phyloP scores from a whole-genome alignment of 2,329 filamentous ascomycete species.

The Sporothrix dimorphospora region DNA sequence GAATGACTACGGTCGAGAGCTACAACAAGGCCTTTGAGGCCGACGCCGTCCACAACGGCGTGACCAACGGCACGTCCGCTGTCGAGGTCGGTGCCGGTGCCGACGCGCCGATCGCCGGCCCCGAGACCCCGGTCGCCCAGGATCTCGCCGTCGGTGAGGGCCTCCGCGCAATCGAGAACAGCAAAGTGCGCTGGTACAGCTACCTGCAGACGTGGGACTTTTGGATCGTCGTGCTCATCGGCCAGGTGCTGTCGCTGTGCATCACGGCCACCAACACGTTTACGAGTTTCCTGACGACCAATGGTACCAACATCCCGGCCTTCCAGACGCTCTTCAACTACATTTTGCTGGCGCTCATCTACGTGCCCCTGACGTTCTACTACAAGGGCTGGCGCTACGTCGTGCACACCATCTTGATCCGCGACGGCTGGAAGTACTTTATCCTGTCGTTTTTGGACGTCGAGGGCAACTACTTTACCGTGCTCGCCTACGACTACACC shows the following conservation, averaged over 20 bases:
- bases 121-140: conserved; percentile 36
- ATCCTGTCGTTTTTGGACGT: conserved; percentile 93
- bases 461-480: conserved; percentile 96
- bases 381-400: conserved; percentile 76
- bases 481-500: conserved; percentile 89
- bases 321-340: conserved; percentile 98
- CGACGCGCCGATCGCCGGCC: conserved; percentile 28
- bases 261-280: conserved; percentile 95
- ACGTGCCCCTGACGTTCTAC: conserved; percentile 78
- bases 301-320: conserved; percentile 80
- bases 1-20: conserved; percentile 19
- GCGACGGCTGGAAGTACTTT: conserved; percentile 90
- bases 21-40: conserved; percentile 27
- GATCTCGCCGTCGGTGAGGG: conserved; percentile 53
- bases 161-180: conserved; percentile 58
- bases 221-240: conserved; percentile 78
- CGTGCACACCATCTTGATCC: conserved; percentile 58
- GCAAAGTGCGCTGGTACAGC: conserved; percentile 63
- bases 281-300: conserved; percentile 68
- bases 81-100: conserved; percentile 9
- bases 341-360: conserved; percentile 78
- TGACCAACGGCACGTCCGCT: neutral
- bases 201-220: conserved; percentile 87
- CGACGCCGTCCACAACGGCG: conserved; percentile 17
- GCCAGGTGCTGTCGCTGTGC: conserved; percentile 83